A percentile compares a stretch with the other conserved stretches of the same genome.
phyloP scores from a whole-genome alignment of 2,329 filamentous ascomycete genomes.

The Colletotrichum truncatum region DNA sequence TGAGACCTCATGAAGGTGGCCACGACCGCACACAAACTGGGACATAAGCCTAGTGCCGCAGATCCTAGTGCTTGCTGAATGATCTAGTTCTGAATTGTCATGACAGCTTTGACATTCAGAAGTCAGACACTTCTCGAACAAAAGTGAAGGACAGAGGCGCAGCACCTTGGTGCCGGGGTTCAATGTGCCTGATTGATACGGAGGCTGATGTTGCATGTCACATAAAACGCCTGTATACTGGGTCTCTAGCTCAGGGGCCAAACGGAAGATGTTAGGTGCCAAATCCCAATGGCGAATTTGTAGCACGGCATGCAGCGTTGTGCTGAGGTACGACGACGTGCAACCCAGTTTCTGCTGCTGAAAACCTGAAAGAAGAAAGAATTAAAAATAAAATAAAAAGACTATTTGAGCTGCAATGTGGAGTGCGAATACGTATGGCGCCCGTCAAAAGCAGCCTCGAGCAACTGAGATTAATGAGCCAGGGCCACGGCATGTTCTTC shows the following conservation, averaged over 20 bases:
- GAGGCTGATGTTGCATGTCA: not conserved
- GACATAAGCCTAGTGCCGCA: conserved; percentile 5
- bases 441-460: not conserved
- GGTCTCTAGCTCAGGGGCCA: not conserved
- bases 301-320: not conserved
- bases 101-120: not conserved
- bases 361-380: not conserved
- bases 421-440: conserved; percentile 1
- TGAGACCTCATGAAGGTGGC: not conserved
- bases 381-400: too few relatives aligned
- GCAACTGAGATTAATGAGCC: not conserved
- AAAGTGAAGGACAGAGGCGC: not conserved
- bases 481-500: not conserved
- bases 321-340: not conserved
- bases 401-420: not conserved
- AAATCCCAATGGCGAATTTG: not conserved
- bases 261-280: not conserved
- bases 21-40: not conserved
- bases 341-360: conserved; percentile 9
- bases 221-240: not conserved
- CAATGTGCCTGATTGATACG: not conserved
- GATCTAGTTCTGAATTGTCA: not conserved
- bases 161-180: not conserved
- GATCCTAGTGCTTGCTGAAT: not conserved
- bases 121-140: conserved; percentile 1